Evolutionary conservation across 2,329 filamentous ascomycete genomes (phyloP), one percentile per base, ranked within the genome.

Genomic region (Aspergillus melleus): DNA sequence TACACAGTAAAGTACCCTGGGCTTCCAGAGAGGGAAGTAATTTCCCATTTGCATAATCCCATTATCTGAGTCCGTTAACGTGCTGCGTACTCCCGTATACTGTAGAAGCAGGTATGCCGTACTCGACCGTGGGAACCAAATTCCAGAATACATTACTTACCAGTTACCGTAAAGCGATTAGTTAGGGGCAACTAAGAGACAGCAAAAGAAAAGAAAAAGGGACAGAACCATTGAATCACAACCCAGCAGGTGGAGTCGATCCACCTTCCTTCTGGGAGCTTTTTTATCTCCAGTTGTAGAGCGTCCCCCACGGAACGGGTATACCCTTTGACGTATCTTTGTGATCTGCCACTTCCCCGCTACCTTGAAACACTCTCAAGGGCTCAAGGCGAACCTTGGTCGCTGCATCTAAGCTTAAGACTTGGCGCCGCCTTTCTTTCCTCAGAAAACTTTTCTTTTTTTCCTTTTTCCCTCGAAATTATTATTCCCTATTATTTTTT

Each of bases 321-420:
- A 68, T 68, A 68, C 66, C 68, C 71, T 70, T 72, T 71, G 70
- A 71, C 68, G 66, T 70, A 69, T 66, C 62, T 66, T 61, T 70
- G 64, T 66, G 67, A 72, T 69, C 68, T 62, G 54, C 61, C 60
- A 60, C 61, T 68, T 70, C 71, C 71, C 72, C 72, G 71, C 72
- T 68, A 65, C 69, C 64, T 68, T 72, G 71, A 71, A 72, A 72
- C 70, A 69, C 57, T 49, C 55, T 60, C 47, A 62, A 62, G 57
- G 61, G 65, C 58, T 63, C 64, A 67, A 63, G 64, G 64, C 65
- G 68, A 73, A 73, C 68, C 70, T 70, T 71, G 66, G 70, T 69
- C 62, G 61, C 64, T 67, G 66, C 64, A 70, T 64, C 66, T 66
- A 64, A 68, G 69, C 64, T 66, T 62, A 64, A 59, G 61, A 64